Evolutionary conservation across 106 monocot genomes (phyloP), one percentile per base, ranked within the genome.

Genomic region (Dendrobium catenatum): DNA sequence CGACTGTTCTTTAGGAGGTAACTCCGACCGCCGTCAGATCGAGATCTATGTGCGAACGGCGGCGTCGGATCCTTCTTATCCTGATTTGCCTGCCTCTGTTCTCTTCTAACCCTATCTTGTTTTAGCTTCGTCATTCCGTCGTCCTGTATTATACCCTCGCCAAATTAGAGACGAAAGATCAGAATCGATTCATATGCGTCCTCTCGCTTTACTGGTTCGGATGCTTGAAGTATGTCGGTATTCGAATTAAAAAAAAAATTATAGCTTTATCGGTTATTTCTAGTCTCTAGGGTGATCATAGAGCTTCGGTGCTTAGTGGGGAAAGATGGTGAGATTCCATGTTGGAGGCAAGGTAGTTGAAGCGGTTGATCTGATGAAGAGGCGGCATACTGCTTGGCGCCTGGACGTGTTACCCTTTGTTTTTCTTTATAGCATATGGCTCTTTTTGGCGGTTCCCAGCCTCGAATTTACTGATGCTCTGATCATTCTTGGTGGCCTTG

Each of bases 391-490:
- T 85, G 20, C 84, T 0, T 93, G 89, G 87, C 98, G 95, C 24
- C 42, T 95, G 31, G 98, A 98, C 67, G 82, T 87, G 17, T 98
- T 94, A 95, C 98, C 98, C 10, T 98, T 95, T 80, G 89, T 86
- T n/a, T 70, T 91, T n/a, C 79, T 93, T 15, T 98, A 98, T 49
- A 55, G 79, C 47, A 48, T 83, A 41, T 98, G 98, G 98, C 42
- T 90, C 20, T 86, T 93, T 58, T 42, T 83, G 6, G 83, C 85
- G 47, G 85, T 90, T 29, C 97, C 94, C 3, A 89, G 85, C 59
- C 82, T 97, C 47, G 94, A 97, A 24, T 87, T 91, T 80, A 86
- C 87, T 20, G 98, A 98, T 72, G 90, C 98, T 10, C 58, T 78
- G 43, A 93, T 98, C 43, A 88, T 98, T 55, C 95, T 98, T n/a